Evolutionary conservation across 345 rosid genomes (phyloP), one percentile per base, ranked within the genome.

Genomic region (Isatis tinctoria): DNA sequence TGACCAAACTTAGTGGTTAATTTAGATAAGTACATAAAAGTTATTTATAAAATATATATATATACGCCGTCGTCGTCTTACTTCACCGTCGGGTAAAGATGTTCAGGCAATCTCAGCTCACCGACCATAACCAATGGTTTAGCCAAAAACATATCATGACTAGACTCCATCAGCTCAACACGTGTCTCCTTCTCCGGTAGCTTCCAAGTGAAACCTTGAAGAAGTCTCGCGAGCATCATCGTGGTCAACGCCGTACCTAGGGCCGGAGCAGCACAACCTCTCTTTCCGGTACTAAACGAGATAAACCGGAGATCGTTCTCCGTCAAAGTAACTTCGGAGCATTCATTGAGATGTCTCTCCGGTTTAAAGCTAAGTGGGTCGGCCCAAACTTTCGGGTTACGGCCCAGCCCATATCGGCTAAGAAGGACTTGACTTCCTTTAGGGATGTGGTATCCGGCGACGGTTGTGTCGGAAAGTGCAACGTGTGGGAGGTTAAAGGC

Each of bases 251-350:
- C 58, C 28, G 86, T 70, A 5, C 90, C 86, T 8, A 86, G 74
- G 1, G 80, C 26, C 1, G 81, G 59, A 6, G 79, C 87, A 14
- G 72, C 53, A 16, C 90, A 86, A 0, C 87, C 82, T 6, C 86
- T 74, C n/a, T 83, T 75, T 0, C 90, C 87, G 0, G 82, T 82
- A 58, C 87, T 82, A 35, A 84, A 86, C 1, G 86, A 84, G 32
- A 86, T 84, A 75, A 86, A 84, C 28, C 85, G 74, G 5, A 84
- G 73, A 43, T 86, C 83, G 0, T 67, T 81, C 74, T 86, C 87
- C 0, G 60, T 78, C 12, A 85, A 65, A 10, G 79, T 52, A 22
- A 79, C 82, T 40, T 79, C 82, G 0, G 76, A 70, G 20, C 82
- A 79, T 13, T 79, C 82, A 8, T 70, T 79, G 10, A 79, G 59